A percentile compares a stretch with the other conserved stretches of the same genome.
Conservation (phyloP, 1,284 basidiomycete species). For the Agaricales sp. region DNA sequence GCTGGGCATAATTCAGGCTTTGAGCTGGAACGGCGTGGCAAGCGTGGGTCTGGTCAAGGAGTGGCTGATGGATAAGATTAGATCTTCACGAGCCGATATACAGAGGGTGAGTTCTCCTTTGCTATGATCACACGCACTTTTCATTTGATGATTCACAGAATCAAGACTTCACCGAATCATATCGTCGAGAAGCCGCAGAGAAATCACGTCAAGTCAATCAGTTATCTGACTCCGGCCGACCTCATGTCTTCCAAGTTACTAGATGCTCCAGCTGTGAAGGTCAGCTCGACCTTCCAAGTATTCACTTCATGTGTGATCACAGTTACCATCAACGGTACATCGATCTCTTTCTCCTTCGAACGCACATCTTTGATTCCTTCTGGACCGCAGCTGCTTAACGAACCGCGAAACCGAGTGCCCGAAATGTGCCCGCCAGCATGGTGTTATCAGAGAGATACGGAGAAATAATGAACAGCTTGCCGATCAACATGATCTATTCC, state of each 20-base stretch:
- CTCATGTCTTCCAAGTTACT: constrained; percentile 89
- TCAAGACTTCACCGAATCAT: constrained; percentile 74
- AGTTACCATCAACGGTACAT: constrained; percentile 81
- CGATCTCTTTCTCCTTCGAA: constrained; percentile 1
- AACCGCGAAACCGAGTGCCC: constrained; percentile 88
- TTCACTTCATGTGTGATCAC: constrained; percentile 99
- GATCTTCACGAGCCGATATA: constrained; percentile 65
- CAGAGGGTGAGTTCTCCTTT: constrained; percentile 50
- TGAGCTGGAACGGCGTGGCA: constrained; percentile 80
- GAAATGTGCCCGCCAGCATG: constrained; percentile 76
- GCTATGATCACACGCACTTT: constrained; percentile 3
- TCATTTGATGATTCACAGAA: constrained; percentile 40
- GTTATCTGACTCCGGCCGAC: constrained; percentile 65
- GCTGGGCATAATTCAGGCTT: constrained; percentile 78
- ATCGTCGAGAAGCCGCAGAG: constrained; percentile 74
- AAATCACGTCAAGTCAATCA: constrained; percentile 79
- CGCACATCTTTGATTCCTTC: constrained; percentile 1
- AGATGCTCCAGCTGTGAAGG: constrained; percentile 83
- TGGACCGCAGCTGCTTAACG: constrained; percentile 55
- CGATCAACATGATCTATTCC: constrained; percentile 84
- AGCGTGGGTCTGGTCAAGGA: constrained; percentile 86
- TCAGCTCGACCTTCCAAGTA: constrained; percentile 83
- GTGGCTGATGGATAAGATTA: constrained; percentile 77
- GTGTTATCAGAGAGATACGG: constrained; percentile 83
- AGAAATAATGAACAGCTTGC: constrained; percentile 75